Percentiles rank a stretch among this genome's conserved stretches.
Conservation (phyloP, 306 rosid genomes). For the Glycine soja region DNA sequence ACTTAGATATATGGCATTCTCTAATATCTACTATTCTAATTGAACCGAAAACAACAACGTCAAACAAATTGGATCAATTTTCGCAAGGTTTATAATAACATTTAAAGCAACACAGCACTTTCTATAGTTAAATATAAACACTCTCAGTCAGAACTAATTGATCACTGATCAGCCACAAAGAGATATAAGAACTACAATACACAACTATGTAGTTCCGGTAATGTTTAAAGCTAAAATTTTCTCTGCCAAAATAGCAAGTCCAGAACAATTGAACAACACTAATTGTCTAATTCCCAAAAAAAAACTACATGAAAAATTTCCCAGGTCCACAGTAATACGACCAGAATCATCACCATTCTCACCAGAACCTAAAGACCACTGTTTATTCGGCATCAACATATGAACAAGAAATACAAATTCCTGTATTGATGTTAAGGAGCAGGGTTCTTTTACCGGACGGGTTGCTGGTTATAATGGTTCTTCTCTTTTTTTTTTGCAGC, state of each 20-base stretch:
- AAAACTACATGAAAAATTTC: conserved; percentile 49
- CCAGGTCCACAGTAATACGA: conserved; percentile 56
- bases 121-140: conserved; percentile 41
- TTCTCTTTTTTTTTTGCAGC: conserved; percentile 96
- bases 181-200: conserved; percentile 50
- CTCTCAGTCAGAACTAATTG: conserved; percentile 31
- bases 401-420: conserved; percentile 77
- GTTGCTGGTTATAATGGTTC: conserved; percentile 95
- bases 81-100: conserved; percentile 8
- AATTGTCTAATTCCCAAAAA: conserved; percentile 54
- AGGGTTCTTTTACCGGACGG: conserved; percentile 65
- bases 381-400: conserved; percentile 68
- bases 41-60: conserved; percentile 21
- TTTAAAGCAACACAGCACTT: conserved; percentile 32
- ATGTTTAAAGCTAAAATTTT: conserved; percentile 46
- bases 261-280: conserved; percentile 54
- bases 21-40: neutral
- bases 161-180: conserved; percentile 40
- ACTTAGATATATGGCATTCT: no score
- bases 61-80: conserved; percentile 2
- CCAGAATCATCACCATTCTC: conserved; percentile 57
- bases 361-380: conserved; percentile 55
- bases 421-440: conserved; percentile 53
- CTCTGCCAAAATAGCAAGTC: conserved; percentile 53
- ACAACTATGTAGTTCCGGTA: conserved; percentile 49